Percentiles rank a stretch among this genome's conserved stretches.
phyloP scores from a whole-genome alignment of 768 basidiomycete species.

The Tricholoma flavovirens region DNA sequence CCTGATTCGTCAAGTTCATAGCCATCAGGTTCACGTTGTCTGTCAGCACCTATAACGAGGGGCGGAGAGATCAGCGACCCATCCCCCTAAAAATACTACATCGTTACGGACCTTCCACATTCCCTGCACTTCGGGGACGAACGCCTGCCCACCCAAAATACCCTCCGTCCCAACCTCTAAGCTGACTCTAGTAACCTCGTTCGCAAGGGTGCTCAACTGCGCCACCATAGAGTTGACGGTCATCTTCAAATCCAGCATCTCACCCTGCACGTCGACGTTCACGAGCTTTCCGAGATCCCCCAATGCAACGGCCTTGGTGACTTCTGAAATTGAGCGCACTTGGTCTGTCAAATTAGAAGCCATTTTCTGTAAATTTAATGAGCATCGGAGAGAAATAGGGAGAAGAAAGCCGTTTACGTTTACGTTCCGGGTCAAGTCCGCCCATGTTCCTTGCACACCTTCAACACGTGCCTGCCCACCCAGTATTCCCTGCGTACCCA shows the following conservation, averaged over 20 bases:
- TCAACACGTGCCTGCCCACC: constrained; percentile 82
- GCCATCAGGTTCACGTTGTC: constrained; percentile 90
- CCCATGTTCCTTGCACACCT: constrained; percentile 92
- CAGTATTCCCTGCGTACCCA: constrained; percentile 85
- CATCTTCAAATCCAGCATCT: constrained; percentile 85
- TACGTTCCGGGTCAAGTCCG: constrained; percentile 81
- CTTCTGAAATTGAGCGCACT: constrained; percentile 88
- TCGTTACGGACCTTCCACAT: constrained; percentile 70
- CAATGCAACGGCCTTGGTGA: constrained; percentile 79
- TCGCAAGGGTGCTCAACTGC: constrained; percentile 66
- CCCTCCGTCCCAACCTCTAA: no score
- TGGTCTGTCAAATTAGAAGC: constrained; percentile 79
- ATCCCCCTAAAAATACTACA: background rate
- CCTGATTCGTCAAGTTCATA: constrained; percentile 87
- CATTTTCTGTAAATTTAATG: constrained; percentile 55
- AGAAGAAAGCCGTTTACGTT: constrained; percentile 43
- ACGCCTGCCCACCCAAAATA: no score
- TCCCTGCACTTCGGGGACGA: constrained; percentile 41
- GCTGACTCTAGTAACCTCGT: constrained; percentile 55
- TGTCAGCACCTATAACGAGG: constrained; percentile 53
- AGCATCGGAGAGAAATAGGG: background rate
- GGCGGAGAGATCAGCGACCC: background rate
- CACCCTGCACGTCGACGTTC: constrained; percentile 88
- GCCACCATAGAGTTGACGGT: constrained; percentile 88
- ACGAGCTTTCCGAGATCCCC: constrained; percentile 83